Percentiles rank a stretch among this genome's conserved stretches.
Conservation (phyloP, 345 rosid genomes). For the Sisymbrium irio region DNA sequence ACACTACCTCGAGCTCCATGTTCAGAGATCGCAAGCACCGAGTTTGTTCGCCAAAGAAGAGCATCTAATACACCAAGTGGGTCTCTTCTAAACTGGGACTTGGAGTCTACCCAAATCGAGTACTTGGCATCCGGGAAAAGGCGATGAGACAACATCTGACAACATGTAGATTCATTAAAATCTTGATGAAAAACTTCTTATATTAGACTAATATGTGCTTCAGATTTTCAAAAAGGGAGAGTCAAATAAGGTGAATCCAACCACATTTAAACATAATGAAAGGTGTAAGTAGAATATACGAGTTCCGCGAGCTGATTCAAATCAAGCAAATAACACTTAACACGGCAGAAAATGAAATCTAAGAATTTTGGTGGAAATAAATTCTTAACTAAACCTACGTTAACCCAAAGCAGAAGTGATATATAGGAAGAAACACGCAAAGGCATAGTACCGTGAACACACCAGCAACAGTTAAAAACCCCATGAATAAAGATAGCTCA, state of each 20-base stretch:
- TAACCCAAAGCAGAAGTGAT: neutral
- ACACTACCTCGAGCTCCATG: conserved; percentile 97
- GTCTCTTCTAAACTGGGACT: conserved; percentile 94
- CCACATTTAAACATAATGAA: neutral
- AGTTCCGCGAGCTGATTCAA: neutral
- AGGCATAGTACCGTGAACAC: neutral
- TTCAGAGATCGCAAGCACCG: conserved; percentile 83
- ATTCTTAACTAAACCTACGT: neutral
- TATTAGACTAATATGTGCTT: neutral
- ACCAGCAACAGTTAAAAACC: neutral
- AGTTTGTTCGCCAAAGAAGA: conserved; percentile 88
- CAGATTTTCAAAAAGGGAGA: neutral
- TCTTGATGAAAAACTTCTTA: neutral
- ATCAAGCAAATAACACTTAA: neutral
- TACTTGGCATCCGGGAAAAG: conserved; percentile 77
- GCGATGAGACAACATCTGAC: conserved; percentile 90
- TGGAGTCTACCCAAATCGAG: conserved; percentile 96
- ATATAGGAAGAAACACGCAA: neutral
- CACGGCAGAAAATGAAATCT: neutral
- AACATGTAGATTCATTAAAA: conserved; percentile 13
- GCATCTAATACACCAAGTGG: conserved; percentile 89
- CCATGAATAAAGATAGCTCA: neutral
- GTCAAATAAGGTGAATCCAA: neutral
- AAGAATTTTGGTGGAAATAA: neutral
- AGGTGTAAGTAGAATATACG: neutral